Conservation (phyloP, 2,329 filamentous ascomycete species). For the Neocatenulostroma microsporum region DNA sequence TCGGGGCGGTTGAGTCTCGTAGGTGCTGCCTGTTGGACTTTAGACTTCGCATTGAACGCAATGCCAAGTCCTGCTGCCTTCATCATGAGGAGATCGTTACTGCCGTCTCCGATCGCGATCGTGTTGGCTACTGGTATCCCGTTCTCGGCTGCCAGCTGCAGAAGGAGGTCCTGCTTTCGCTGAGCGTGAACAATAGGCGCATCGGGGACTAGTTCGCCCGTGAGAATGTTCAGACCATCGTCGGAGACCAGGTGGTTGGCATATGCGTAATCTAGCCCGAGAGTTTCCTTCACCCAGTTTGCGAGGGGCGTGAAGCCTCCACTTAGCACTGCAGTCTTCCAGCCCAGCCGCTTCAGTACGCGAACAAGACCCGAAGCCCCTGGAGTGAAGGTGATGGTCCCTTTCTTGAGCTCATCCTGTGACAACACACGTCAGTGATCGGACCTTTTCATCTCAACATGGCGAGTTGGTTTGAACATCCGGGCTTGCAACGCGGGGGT, state of each 20-base stretch:
- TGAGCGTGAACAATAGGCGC: slow-evolving; percentile 68
- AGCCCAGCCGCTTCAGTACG: slow-evolving; percentile 68
- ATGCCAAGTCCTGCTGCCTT: slow-evolving; percentile 65
- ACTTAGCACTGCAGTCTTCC: slow-evolving; percentile 82
- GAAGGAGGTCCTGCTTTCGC: slow-evolving; percentile 63
- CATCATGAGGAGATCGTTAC: slow-evolving; percentile 78
- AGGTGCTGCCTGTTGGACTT: slow-evolving; percentile 69
- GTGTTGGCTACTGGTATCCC: slow-evolving; percentile 58
- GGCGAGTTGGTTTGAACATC: no score
- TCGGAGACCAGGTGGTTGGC: slow-evolving; percentile 75
- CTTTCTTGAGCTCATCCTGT: slow-evolving; percentile 60
- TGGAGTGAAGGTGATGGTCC: slow-evolving; percentile 69
- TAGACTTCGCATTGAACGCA: slow-evolving; percentile 76
- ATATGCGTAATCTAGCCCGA: slow-evolving; percentile 80
- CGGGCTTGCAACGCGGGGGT: no score
- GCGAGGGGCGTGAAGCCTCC: slow-evolving; percentile 89
- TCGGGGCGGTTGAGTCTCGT: slow-evolving; percentile 63
- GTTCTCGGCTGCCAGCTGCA: slow-evolving; percentile 63
- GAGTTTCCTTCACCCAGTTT: slow-evolving; percentile 68
- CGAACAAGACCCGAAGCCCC: slow-evolving; percentile 69
- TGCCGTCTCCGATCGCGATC: slow-evolving; percentile 71
- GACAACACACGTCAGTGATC: no score
- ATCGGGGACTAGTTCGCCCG: slow-evolving; percentile 62
- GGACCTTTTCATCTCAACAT: no score
- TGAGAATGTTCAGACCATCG: slow-evolving; percentile 48